Conservation (phyloP, 225 moss, liverwort and hornwort species). For the Pseudisothecium myosuroides region DNA sequence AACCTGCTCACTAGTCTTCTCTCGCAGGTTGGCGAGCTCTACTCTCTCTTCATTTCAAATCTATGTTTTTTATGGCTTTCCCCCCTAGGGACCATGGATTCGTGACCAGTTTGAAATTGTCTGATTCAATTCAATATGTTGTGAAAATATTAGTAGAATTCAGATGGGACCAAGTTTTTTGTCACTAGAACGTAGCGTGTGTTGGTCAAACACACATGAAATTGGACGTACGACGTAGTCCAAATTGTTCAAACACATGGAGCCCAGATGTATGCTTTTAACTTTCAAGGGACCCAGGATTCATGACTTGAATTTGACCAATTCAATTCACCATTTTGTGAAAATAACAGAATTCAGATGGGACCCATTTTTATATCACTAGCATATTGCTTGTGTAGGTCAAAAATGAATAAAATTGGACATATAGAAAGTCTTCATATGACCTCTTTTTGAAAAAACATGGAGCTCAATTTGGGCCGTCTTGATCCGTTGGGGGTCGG, state of each 20-base stretch:
- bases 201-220: background rate
- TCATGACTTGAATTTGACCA: background rate
- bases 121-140: background rate
- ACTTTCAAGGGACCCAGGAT: too few species aligned
- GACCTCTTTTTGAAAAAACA: too few species aligned
- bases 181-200: background rate
- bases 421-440: background rate
- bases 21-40: conserved; percentile 33
- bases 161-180: background rate
- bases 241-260: background rate
- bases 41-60: background rate
- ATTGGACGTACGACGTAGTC: background rate
- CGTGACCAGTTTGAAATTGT: background rate
- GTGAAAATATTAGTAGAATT: background rate
- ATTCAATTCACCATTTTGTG: background rate
- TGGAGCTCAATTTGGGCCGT: background rate
- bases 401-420: background rate
- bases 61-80: background rate
- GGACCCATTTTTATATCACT: background rate
- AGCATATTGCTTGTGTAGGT: background rate
- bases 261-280: background rate
- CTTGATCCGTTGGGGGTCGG: background rate
- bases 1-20: conserved; percentile 83
- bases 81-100: background rate
- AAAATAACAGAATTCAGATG: background rate